Evolutionary conservation across 768 basidiomycete genomes (phyloP).

Genomic region (Auriculariales sp.): DNA sequence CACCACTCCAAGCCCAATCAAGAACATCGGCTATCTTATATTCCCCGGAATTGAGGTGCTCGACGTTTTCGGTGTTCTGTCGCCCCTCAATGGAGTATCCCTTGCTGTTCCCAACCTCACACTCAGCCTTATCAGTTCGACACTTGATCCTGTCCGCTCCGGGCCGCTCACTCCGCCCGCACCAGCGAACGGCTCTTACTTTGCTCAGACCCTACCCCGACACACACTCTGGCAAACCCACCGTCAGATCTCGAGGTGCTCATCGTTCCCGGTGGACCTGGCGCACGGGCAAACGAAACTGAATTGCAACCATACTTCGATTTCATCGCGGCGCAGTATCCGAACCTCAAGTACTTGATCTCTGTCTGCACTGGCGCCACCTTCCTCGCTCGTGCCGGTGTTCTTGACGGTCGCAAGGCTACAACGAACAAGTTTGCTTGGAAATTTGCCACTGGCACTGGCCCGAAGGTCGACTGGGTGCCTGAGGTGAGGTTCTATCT

Average conservation of each 20-base stretch:
- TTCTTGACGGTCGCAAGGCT: constrained; percentile 5
- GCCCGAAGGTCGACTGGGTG: constrained; percentile 4
- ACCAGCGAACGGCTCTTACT: too few relatives aligned
- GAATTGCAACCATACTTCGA: background rate
- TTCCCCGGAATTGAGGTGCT: background rate
- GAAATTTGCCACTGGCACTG: background rate
- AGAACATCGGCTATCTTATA: background rate
- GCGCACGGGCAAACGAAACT: background rate
- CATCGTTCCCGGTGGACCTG: background rate
- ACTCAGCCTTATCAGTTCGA: constrained; percentile 1
- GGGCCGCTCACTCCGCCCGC: too few relatives aligned
- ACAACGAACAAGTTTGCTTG: constrained; percentile 6
- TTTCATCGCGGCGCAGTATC: background rate
- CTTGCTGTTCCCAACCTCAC: background rate
- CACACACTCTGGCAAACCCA: constrained; percentile 2
- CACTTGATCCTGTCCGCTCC: constrained; percentile 1
- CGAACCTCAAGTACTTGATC: constrained; percentile 2
- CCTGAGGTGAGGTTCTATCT: background rate
- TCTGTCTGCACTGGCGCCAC: constrained; percentile 4
- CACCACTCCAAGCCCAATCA: too few relatives aligned
- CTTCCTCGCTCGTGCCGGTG: constrained; percentile 6
- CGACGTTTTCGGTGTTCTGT: constrained; percentile 4
- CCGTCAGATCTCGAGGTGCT: constrained; percentile 1
- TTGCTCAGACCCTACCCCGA: background rate
- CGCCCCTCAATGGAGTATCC: background rate